Conservation (phyloP, 2,329 filamentous ascomycete species). For the Calonectria naviculata region DNA sequence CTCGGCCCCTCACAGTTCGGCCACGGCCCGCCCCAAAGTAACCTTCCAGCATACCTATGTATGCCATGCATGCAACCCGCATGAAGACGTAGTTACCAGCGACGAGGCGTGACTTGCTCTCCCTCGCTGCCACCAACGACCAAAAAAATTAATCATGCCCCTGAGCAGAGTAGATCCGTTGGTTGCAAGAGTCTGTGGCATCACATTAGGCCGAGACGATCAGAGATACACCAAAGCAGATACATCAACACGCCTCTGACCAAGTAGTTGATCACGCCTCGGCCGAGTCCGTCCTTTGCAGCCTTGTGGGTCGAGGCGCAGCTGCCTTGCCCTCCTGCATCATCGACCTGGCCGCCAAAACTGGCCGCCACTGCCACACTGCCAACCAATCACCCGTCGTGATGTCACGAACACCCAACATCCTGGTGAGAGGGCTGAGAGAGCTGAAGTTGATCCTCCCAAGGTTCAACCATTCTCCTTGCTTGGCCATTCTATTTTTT, state of each 20-base stretch:
- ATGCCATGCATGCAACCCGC: too few relatives aligned
- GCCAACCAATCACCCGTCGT: conserved; percentile 3
- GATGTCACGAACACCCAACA: neutral
- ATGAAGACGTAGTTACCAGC: neutral
- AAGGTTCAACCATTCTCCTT: neutral
- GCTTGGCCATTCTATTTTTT: neutral
- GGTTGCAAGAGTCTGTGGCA: neutral
- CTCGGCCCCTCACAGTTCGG: neutral
- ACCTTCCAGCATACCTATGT: neutral
- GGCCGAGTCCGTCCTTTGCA: neutral
- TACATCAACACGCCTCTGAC: neutral
- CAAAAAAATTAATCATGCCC: too few relatives aligned
- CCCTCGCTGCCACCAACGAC: neutral
- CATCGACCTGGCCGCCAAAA: conserved; percentile 5
- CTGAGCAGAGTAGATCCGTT: too few relatives aligned
- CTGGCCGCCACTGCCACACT: conserved; percentile 18
- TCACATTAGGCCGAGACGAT: neutral
- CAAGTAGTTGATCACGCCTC: neutral
- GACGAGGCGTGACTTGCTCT: neutral
- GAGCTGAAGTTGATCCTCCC: conserved; percentile 2
- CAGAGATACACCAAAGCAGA: neutral
- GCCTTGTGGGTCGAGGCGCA: conserved; percentile 13
- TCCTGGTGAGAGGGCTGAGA: neutral
- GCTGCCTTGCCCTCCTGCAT: neutral
- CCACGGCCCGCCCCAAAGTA: neutral